Percentiles rank a stretch among this genome's conserved stretches.
These are phyloP conservation scores for Entonaema liquescens DNA, from an alignment of 495 filamentous ascomycete species.

Conservation along the genomic window DNA sequence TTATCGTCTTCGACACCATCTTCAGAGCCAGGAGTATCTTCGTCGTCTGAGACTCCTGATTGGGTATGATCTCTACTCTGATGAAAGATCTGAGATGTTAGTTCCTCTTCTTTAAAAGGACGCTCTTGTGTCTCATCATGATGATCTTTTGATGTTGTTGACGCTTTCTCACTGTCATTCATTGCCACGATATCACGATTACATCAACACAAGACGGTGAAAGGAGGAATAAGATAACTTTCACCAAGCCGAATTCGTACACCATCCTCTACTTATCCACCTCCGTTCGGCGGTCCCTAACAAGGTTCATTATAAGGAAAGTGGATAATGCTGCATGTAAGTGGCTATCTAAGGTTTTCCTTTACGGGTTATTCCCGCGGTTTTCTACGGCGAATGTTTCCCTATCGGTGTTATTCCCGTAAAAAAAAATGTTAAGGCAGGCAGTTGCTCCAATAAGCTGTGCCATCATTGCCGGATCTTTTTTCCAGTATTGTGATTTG, in stretches of 20 bases:
- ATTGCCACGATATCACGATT: conserved; percentile 18
- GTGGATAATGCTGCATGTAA: conserved; percentile 22
- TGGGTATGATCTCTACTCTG: conserved; percentile 2
- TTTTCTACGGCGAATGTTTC: conserved; percentile 1
- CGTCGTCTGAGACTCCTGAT: conserved; percentile 20
- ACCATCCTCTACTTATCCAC: conserved; percentile 8
- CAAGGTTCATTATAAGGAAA: conserved; percentile 22
- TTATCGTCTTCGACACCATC: conserved; percentile 22
- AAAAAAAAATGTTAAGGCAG: neutral
- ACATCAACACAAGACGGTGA: neutral
- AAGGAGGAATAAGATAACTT: neutral
- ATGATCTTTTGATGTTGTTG: conserved; percentile 2
- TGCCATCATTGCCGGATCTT: conserved; percentile 9
- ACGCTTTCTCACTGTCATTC: conserved; percentile 26
- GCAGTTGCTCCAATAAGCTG: neutral
- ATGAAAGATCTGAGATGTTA: conserved; percentile 3
- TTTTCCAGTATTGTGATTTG: conserved; percentile 16
- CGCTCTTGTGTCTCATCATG: conserved; percentile 10
- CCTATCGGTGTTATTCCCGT: conserved; percentile 21
- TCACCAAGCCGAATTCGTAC: neutral
- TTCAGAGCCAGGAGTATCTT: conserved; percentile 3
- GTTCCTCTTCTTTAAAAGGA: conserved; percentile 24
- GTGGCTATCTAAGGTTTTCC: neutral
- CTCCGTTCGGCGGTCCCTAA: neutral
- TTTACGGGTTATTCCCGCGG: conserved; percentile 22